phyloP scores from a whole-genome alignment of 257 asterid species.

The Solanum pinnatisectum region DNA sequence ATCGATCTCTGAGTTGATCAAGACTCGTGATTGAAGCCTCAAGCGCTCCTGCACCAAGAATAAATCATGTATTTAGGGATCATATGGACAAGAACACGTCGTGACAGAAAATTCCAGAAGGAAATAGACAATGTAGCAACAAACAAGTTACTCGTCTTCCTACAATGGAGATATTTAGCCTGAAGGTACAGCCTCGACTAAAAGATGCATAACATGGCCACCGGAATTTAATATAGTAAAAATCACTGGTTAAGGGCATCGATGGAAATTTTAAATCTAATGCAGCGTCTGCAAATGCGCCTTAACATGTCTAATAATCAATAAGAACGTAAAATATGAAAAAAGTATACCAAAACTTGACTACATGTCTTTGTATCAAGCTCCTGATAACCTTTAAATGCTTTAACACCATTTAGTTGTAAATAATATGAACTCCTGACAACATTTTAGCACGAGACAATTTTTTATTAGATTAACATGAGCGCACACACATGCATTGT shows the following conservation, averaged over 20 bases:
- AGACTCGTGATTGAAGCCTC: not conserved
- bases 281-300: not conserved
- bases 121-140: not conserved
- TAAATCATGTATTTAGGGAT: not conserved
- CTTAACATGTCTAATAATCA: not conserved
- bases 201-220: not conserved
- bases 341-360: not conserved
- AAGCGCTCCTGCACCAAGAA: not conserved
- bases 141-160: not conserved
- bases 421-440: not conserved
- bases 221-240: not conserved
- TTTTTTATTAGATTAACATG: not conserved
- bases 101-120: not conserved
- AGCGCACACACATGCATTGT: not conserved
- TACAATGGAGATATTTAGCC: not conserved
- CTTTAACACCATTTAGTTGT: not conserved
- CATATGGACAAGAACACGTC: not conserved
- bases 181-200: not conserved
- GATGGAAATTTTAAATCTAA: not conserved
- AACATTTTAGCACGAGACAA: not conserved
- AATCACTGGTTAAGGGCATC: not conserved
- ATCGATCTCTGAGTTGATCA: not conserved
- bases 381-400: not conserved
- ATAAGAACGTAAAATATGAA: not conserved
- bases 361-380: not conserved